Evolutionary conservation across 495 filamentous ascomycete species (phyloP).

Genomic region (Aspergillus ellipticus): DNA sequence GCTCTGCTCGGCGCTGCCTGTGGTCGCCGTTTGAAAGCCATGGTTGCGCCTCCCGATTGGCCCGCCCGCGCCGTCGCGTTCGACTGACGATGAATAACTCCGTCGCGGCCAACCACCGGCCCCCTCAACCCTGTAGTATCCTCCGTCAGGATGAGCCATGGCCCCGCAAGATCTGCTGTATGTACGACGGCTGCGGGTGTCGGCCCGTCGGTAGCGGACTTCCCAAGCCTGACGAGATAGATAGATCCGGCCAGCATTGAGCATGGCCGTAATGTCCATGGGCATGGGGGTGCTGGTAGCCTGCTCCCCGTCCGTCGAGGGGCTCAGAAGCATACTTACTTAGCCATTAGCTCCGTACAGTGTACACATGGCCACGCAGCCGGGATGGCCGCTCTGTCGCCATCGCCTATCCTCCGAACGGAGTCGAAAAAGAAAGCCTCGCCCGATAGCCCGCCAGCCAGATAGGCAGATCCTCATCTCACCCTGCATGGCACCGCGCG

Average conservation of each 20-base stretch:
- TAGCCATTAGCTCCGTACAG: too few species aligned
- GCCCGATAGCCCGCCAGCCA: neutral
- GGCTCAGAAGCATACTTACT: too few species aligned
- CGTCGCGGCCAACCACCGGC: neutral
- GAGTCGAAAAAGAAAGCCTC: neutral
- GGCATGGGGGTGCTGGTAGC: too few species aligned
- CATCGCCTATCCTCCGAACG: neutral
- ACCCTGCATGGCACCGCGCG: neutral
- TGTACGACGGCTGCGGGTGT: slow-evolving; percentile 28
- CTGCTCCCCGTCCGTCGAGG: too few species aligned
- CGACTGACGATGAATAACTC: neutral
- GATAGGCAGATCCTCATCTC: slow-evolving; percentile 4
- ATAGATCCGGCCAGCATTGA: too few species aligned
- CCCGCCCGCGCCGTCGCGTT: neutral
- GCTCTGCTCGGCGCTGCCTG: neutral
- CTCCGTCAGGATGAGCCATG: slow-evolving; percentile 1
- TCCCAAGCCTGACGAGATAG: slow-evolving; percentile 6
- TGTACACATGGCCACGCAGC: too few species aligned
- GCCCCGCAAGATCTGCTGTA: slow-evolving; percentile 25
- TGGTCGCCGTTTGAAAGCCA: neutral
- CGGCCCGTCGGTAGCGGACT: slow-evolving; percentile 27
- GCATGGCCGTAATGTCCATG: too few species aligned
- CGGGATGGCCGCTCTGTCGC: too few species aligned
- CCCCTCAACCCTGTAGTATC: neutral
- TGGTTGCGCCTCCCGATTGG: neutral